These are phyloP conservation scores for Biancaea sappan DNA, from an alignment of 306 rosid species.

Conservation along the genomic window DNA sequence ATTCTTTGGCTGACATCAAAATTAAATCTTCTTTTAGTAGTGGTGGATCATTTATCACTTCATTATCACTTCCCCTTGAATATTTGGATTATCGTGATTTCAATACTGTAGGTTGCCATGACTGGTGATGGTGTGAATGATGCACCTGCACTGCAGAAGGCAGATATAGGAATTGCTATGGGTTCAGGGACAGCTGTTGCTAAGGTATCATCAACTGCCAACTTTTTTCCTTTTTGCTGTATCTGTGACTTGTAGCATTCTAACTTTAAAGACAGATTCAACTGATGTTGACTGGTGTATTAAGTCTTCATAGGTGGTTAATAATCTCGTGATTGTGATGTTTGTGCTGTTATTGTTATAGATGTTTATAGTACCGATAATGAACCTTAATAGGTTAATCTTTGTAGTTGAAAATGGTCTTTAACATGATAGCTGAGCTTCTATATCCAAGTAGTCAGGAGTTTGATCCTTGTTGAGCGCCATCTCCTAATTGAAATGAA, in stretches of 20 bases:
- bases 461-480: neutral
- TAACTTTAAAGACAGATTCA: neutral
- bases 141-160: constrained; percentile 96
- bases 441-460: neutral
- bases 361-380: neutral
- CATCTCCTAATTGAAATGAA: constrained; percentile 1
- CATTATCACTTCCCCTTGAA: neutral
- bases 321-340: neutral
- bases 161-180: constrained; percentile 99
- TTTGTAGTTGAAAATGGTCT: neutral
- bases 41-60: neutral
- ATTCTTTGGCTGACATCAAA: constrained; percentile 27
- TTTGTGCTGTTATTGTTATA: neutral
- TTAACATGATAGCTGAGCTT: neutral
- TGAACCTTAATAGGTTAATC: neutral
- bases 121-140: constrained; percentile 99
- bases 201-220: constrained; percentile 59
- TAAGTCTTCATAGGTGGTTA: neutral
- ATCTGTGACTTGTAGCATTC: too few species aligned
- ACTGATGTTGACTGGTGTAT: neutral
- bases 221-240: too few species aligned
- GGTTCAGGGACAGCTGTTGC: constrained; percentile 99
- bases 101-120: constrained; percentile 86
- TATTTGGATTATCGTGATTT: constrained; percentile 28
- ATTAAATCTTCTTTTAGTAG: constrained; percentile 17